These are phyloP conservation scores for Ceratocystiopsis minuta DNA, from an alignment of 2,329 filamentous ascomycete species.

Conservation along the genomic window DNA sequence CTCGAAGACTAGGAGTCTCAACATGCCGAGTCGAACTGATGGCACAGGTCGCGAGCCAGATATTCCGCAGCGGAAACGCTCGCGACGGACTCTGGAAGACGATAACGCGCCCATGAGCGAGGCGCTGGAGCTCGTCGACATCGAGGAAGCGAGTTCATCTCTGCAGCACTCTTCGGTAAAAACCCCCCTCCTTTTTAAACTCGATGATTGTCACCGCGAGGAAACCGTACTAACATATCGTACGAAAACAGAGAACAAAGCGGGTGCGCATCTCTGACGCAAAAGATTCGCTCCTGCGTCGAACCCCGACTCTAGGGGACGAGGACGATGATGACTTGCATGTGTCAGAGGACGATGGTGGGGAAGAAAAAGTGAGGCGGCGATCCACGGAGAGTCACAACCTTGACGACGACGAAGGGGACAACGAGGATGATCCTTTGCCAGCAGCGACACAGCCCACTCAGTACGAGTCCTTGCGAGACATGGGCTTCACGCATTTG, in stretches of 20 bases:
- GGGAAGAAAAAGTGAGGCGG: no score
- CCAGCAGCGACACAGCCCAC: conserved; percentile 41
- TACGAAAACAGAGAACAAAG: conserved; percentile 12
- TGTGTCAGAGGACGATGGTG: conserved; percentile 3
- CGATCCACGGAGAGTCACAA: no score
- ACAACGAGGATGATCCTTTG: conserved; percentile 11
- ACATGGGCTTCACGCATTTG: conserved; percentile 40
- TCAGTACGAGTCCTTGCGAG: conserved; percentile 44
- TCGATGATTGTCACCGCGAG: no score
- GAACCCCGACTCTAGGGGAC: background rate
- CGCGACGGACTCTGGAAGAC: conserved; percentile 18
- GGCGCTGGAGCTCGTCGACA: conserved; percentile 14
- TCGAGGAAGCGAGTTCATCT: conserved; percentile 23
- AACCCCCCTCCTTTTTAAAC: background rate
- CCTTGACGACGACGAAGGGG: conserved; percentile 13
- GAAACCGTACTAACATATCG: no score
- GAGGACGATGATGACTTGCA: background rate
- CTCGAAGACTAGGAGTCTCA: no score
- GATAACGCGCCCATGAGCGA: conserved; percentile 12
- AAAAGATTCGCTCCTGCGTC: background rate
- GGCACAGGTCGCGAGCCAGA: background rate
- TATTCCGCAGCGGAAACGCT: conserved; percentile 22
- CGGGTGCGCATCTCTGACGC: conserved; percentile 19
- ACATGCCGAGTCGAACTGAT: conserved; percentile 14
- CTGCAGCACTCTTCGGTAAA: conserved; percentile 21